Percentiles rank a stretch among this genome's conserved stretches.
These are phyloP conservation scores for Draba incana DNA, from an alignment of 345 rosid species.

Conservation along the genomic window DNA sequence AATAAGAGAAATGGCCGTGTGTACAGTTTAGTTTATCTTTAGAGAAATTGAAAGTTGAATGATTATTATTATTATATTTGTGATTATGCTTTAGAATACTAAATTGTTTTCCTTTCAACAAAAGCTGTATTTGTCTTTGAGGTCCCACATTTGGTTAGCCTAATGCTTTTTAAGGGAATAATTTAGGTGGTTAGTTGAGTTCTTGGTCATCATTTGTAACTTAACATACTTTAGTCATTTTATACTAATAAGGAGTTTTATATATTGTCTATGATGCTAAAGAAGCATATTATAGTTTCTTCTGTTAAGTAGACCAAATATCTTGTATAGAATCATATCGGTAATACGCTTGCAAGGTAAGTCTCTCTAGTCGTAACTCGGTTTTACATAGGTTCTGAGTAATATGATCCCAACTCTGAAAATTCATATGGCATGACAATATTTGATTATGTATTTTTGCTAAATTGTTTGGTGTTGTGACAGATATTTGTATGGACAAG, in stretches of 20 bases:
- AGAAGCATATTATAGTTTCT: conserved; percentile 15
- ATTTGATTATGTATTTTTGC: background rate
- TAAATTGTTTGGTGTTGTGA: conserved; percentile 50
- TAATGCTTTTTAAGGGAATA: conserved; percentile 33
- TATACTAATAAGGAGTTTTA: conserved; percentile 21
- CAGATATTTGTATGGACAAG: conserved; percentile 84
- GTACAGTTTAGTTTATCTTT: conserved; percentile 25
- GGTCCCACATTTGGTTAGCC: conserved; percentile 42
- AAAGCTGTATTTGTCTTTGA: conserved; percentile 35
- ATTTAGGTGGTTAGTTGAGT: conserved; percentile 43
- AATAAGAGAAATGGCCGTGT: conserved; percentile 37
- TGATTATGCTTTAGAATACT: conserved; percentile 27
- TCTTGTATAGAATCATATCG: conserved; percentile 15
- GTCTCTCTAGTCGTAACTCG: background rate
- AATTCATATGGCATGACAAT: background rate
- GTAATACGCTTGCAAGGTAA: conserved; percentile 20
- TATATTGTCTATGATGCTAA: conserved; percentile 19
- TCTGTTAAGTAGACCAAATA: conserved; percentile 4
- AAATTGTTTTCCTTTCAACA: conserved; percentile 29
- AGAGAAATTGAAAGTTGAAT: conserved; percentile 8
- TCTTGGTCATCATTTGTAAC: conserved; percentile 39
- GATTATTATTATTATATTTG: conserved; percentile 11
- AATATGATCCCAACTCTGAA: conserved; percentile 15
- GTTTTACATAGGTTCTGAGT: background rate
- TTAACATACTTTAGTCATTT: conserved; percentile 34